Conservation (phyloP, 805 yeast species). For the Candida parachauliodes region DNA sequence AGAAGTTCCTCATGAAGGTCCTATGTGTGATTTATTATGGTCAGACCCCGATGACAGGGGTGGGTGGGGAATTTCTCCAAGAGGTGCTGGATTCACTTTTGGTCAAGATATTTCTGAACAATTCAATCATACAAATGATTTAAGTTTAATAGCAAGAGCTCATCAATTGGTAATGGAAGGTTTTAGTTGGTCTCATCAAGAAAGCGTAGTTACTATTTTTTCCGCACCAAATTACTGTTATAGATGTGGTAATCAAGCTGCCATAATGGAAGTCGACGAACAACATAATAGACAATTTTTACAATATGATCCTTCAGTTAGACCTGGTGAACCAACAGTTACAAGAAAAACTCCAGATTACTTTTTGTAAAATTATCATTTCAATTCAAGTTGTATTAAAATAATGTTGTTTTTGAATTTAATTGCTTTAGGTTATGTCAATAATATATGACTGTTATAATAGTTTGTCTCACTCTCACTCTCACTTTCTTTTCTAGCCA, state of each 20-base stretch:
- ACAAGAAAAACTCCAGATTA: constrained; percentile 97
- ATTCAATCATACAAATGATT: constrained; percentile 85
- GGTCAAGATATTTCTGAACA: constrained; percentile 94
- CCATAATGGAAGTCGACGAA: constrained; percentile 97
- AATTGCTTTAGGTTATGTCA: no score
- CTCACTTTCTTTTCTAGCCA: constrained; percentile 3
- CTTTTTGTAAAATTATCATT: constrained; percentile 76
- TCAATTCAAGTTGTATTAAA: no score
- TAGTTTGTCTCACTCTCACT: no score
- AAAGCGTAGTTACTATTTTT: constrained; percentile 88
- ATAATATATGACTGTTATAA: no score
- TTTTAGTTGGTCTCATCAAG: constrained; percentile 91
- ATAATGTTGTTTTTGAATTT: no score
- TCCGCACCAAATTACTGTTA: constrained; percentile 96
- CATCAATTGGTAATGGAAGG: constrained; percentile 99
- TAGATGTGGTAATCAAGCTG: constrained; percentile 97
- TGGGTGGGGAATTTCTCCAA: constrained; percentile 96
- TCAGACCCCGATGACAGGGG: constrained; percentile 97
- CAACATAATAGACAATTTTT: constrained; percentile 85
- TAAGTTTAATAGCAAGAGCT: constrained; percentile 85
- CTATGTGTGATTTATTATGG: constrained; percentile 96
- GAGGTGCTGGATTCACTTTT: constrained; percentile 98
- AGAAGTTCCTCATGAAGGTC: constrained; percentile 97
- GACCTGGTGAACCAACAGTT: constrained; percentile 98
- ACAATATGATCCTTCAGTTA: constrained; percentile 93